Evolutionary conservation across 2,329 filamentous ascomycete genomes (phyloP), one percentile per base, ranked within the genome.

Genomic region (Blumeria graminis): DNA sequence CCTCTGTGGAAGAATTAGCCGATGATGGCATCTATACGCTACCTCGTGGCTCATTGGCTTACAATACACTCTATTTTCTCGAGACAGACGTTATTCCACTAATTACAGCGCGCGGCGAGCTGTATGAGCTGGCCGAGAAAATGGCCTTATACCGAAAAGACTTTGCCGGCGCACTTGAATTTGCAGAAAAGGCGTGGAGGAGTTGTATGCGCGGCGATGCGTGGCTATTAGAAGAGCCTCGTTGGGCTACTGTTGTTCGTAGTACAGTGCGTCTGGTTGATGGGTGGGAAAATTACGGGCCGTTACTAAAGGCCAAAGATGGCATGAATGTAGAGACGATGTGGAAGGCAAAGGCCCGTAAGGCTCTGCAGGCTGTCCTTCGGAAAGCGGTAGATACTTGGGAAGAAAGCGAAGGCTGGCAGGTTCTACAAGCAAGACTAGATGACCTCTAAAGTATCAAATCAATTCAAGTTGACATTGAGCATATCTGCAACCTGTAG

Each of bases 341-440:
- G 64, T 98, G 92, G 92, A 84, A 78, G 68, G 85, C 85, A 60
- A 96, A 94, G 75, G 86, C 86, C 0, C 75, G 86, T 63, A 93
- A 80, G 67, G 89, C 89, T 10, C 74, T 94, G 1, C 74, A 88
- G 56, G 87, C 85, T 55, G 82, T 96, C 6, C 76, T 93, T 74
- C 84, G 87, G 0, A 84, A 84, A 65, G 89, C 78, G 0, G 89
- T 79, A 70, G 84, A 86, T 64, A 76, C 69, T 11, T 95, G 89
- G 87, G 88, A 94, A 69, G 87, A 77, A 10, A 84, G 74, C 34
- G 71, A 74, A 43, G 83, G 77, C 33, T 92, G 81, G 82, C 72
- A 72, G 51, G 73, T 69, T 59, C 67, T 92, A 65, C 70, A 76
- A 65, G 72, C 69, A 4, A 64, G 76, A 62, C 66, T 82, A 69